These are phyloP conservation scores for Medicago ruthenica DNA, from an alignment of 306 rosid genomes.

Conservation along the genomic window DNA sequence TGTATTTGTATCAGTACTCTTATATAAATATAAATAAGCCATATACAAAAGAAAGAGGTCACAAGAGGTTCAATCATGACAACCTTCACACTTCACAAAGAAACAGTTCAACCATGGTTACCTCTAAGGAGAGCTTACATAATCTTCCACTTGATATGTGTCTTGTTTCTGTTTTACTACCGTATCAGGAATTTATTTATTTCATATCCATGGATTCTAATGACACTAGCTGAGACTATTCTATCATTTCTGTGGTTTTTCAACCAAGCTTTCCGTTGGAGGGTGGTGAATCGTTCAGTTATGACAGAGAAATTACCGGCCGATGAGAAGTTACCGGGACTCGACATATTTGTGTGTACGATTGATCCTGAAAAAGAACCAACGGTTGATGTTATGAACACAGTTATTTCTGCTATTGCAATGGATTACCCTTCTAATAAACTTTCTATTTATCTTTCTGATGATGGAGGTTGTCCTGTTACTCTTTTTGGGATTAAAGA, in stretches of 20 bases:
- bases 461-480: constrained; percentile 45
- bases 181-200: constrained; percentile 16
- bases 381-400: constrained; percentile 50
- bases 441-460: constrained; percentile 56
- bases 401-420: constrained; percentile 49
- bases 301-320: constrained; percentile 27
- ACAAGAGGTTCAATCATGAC: neutral
- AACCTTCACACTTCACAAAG: constrained; percentile 36
- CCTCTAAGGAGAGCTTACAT: constrained; percentile 36
- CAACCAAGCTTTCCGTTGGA: constrained; percentile 48
- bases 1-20: too few species aligned
- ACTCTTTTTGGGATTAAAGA: constrained; percentile 42
- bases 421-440: constrained; percentile 53
- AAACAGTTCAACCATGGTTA: constrained; percentile 41
- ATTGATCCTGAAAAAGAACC: constrained; percentile 55
- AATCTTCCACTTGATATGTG: neutral
- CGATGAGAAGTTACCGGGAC: constrained; percentile 42
- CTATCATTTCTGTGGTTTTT: constrained; percentile 40
- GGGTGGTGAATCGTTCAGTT: constrained; percentile 24
- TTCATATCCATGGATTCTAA: constrained; percentile 28
- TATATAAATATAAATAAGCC: too few species aligned
- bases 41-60: neutral
- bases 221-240: constrained; percentile 31
- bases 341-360: constrained; percentile 59
- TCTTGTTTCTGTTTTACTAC: constrained; percentile 37